Percentiles rank a stretch among this genome's conserved stretches.
Conservation (phyloP, 83 land plant genomes). For the Diphasiastrum complanatum region DNA sequence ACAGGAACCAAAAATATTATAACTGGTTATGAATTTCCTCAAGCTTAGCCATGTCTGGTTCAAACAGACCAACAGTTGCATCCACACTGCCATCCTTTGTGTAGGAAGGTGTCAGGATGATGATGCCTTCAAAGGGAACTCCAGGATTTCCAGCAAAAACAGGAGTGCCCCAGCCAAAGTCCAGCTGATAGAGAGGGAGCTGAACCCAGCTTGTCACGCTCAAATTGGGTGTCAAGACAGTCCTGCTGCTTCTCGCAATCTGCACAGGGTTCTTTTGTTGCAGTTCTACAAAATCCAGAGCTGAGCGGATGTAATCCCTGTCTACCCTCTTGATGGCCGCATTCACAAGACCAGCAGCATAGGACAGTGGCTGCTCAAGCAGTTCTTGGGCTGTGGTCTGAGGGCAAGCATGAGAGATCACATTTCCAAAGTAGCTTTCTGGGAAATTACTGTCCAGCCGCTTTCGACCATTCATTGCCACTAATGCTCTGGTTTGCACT, state of each 20-base stretch:
- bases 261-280: slow-evolving; percentile 30
- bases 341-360: slow-evolving; percentile 24
- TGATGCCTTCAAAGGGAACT: slow-evolving; percentile 36
- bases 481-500: slow-evolving; percentile 21
- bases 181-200: slow-evolving; percentile 31
- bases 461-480: slow-evolving; percentile 31
- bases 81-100: slow-evolving; percentile 35
- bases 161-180: slow-evolving; percentile 42
- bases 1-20: too few relatives aligned
- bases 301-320: slow-evolving; percentile 33
- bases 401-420: slow-evolving; percentile 33
- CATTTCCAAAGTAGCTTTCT: slow-evolving; percentile 29
- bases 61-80: slow-evolving; percentile 28
- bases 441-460: slow-evolving; percentile 22
- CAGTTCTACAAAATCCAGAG: slow-evolving; percentile 33
- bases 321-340: slow-evolving; percentile 22
- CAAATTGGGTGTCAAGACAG: slow-evolving; percentile 37
- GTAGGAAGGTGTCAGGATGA: slow-evolving; percentile 24
- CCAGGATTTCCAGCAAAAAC: slow-evolving; percentile 32
- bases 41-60: slow-evolving; percentile 38
- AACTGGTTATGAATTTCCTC: too few relatives aligned
- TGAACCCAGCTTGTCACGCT: slow-evolving; percentile 40
- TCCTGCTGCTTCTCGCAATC: slow-evolving; percentile 23
- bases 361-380: slow-evolving; percentile 25
- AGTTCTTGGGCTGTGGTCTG: slow-evolving; percentile 12